Conservation (phyloP, 176 grass and related monocot species). For the Tuctoria greenei region DNA sequence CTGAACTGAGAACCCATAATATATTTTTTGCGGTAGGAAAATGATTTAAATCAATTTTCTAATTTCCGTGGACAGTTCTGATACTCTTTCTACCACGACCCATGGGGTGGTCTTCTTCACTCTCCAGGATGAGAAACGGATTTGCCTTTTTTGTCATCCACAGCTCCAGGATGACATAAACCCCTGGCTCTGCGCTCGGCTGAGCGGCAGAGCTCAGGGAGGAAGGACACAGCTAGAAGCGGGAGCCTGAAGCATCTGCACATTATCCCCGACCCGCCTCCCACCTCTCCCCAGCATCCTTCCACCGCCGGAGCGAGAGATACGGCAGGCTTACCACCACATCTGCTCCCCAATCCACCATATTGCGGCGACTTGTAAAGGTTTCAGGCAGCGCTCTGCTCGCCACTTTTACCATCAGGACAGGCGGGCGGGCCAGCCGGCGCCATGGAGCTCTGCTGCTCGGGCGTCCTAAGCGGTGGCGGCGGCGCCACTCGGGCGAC, state of each 20-base stretch:
- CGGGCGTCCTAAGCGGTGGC: conserved; percentile 35
- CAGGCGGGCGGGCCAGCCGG: not conserved
- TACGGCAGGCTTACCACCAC: not conserved
- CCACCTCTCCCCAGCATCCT: not conserved
- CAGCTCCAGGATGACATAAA: not conserved
- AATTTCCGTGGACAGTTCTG: no score
- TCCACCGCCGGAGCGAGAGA: not conserved
- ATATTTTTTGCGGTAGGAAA: no score
- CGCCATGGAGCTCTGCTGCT: conserved; percentile 54
- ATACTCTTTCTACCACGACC: no score
- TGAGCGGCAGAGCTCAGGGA: not conserved
- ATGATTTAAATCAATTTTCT: no score
- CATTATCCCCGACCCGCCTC: not conserved
- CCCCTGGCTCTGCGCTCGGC: not conserved
- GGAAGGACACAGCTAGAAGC: not conserved
- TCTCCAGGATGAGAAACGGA: not conserved
- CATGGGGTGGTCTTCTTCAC: no score
- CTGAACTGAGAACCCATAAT: no score
- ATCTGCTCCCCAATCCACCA: not conserved
- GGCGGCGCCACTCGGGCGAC: conserved; percentile 7
- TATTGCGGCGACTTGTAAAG: not conserved
- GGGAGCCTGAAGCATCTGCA: not conserved
- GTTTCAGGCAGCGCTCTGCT: not conserved
- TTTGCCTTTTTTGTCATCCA: not conserved
- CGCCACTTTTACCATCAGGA: not conserved